A percentile compares a stretch with the other conserved stretches of the same genome.
Evolutionary conservation across 495 filamentous ascomycete genomes (phyloP).

Genomic region (Neurospora sp.): DNA sequence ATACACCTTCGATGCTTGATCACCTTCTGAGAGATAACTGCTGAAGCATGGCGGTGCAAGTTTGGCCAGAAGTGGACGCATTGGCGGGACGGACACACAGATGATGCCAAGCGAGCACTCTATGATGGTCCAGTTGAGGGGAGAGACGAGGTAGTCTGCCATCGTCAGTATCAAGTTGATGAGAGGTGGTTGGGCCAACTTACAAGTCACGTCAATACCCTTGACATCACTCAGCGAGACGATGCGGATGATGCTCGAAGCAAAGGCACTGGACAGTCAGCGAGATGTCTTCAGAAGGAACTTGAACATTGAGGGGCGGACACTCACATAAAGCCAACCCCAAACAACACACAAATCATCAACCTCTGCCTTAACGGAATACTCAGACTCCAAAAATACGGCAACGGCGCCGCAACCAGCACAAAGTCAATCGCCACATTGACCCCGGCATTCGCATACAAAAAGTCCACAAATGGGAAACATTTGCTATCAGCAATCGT

Average conservation of each 20-base stretch:
- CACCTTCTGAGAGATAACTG: not conserved
- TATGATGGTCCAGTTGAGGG: slow-evolving; percentile 24
- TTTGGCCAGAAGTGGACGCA: slow-evolving; percentile 17
- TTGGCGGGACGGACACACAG: slow-evolving; percentile 19
- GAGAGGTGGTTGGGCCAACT: not conserved
- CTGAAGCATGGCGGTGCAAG: slow-evolving; percentile 2
- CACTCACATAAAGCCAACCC: slow-evolving; percentile 17
- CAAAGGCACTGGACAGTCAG: slow-evolving; percentile 11
- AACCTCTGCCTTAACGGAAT: slow-evolving; percentile 17
- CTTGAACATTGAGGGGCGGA: not conserved
- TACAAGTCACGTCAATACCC: slow-evolving; percentile 19
- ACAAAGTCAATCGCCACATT: slow-evolving; percentile 37
- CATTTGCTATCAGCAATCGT: slow-evolving; percentile 24
- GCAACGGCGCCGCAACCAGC: slow-evolving; percentile 36
- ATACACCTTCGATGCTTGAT: not conserved
- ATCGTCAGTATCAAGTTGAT: not conserved
- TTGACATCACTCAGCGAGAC: slow-evolving; percentile 8
- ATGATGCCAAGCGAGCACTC: slow-evolving; percentile 23
- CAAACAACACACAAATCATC: slow-evolving; percentile 19
- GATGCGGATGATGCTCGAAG: slow-evolving; percentile 18
- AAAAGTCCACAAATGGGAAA: slow-evolving; percentile 32
- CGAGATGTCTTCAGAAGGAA: not conserved
- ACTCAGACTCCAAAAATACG: slow-evolving; percentile 29
- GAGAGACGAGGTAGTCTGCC: slow-evolving; percentile 14
- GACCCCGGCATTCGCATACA: slow-evolving; percentile 33